Conservation (phyloP, 2,329 filamentous ascomycete genomes). For the Coniochaeta ligniaria region DNA sequence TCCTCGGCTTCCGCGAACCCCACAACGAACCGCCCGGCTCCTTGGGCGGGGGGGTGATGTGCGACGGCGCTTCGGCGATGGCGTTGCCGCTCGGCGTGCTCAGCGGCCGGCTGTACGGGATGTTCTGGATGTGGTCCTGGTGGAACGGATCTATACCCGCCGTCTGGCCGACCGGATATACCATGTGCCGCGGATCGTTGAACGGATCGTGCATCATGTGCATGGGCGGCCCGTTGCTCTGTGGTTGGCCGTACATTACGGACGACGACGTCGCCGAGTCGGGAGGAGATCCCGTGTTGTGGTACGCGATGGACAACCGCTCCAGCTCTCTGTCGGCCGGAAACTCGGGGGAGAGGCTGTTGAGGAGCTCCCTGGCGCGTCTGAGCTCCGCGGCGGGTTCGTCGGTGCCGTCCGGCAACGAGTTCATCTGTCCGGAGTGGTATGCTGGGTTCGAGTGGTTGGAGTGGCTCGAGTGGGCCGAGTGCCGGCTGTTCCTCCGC, state of each 20-base stretch:
- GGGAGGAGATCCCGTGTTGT: constrained; percentile 40
- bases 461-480: constrained; percentile 22
- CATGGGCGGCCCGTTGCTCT: constrained; percentile 26
- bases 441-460: constrained; percentile 29
- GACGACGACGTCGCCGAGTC: constrained; percentile 42
- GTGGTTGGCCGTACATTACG: constrained; percentile 46
- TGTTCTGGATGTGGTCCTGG: constrained; percentile 88
- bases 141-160: constrained; percentile 94
- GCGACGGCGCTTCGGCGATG: constrained; percentile 31
- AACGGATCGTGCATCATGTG: constrained; percentile 40
- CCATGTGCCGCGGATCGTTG: constrained; percentile 56
- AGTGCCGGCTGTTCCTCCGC: constrained; percentile 31
- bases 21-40: constrained; percentile 39
- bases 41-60: constrained; percentile 26
- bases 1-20: constrained; percentile 62
- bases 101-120: constrained; percentile 73
- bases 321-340: constrained; percentile 48
- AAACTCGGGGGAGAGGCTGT: constrained; percentile 42
- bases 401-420: constrained; percentile 38
- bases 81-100: constrained; percentile 41
- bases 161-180: constrained; percentile 85
- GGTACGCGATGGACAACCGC: constrained; percentile 45
- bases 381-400: constrained; percentile 44
- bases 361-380: constrained; percentile 49
- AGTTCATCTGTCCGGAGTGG: constrained; percentile 30